Conservation (phyloP, 2,329 filamentous ascomycete genomes). For the Arachnomyces sp. region DNA sequence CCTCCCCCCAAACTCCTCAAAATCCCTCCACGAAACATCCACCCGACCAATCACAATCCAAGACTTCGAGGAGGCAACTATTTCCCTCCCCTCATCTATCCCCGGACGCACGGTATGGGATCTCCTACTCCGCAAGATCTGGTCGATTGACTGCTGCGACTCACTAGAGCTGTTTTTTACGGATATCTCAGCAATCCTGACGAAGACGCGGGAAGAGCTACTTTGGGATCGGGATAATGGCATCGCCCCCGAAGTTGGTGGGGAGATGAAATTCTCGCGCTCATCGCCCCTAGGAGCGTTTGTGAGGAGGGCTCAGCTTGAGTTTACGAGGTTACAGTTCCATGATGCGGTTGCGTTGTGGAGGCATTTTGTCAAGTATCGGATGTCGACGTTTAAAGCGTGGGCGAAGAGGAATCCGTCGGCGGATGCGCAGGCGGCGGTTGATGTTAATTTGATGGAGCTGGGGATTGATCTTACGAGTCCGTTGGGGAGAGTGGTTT, state of each 20-base stretch:
- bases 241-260: slow-evolving; percentile 40
- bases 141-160: slow-evolving; percentile 75
- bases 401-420: slow-evolving; percentile 48
- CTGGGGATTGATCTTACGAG: slow-evolving; percentile 48
- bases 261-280: slow-evolving; percentile 56
- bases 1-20: slow-evolving; percentile 33
- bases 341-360: slow-evolving; percentile 70
- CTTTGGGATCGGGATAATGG: slow-evolving; percentile 48
- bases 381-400: slow-evolving; percentile 60
- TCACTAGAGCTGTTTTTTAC: slow-evolving; percentile 70
- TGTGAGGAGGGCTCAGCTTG: slow-evolving; percentile 64
- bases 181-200: slow-evolving; percentile 49
- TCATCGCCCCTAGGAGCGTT: slow-evolving; percentile 77
- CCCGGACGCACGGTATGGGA: slow-evolving; percentile 84
- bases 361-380: slow-evolving; percentile 72
- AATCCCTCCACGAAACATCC: slow-evolving; percentile 15
- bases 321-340: slow-evolving; percentile 74
- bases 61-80: slow-evolving; percentile 42
- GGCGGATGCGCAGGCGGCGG: slow-evolving; percentile 38
- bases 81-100: slow-evolving; percentile 42
- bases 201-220: slow-evolving; percentile 54
- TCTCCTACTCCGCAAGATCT: slow-evolving; percentile 68
- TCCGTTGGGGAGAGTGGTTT: slow-evolving; percentile 42
- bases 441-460: slow-evolving; percentile 55
- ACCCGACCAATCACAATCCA: slow-evolving; percentile 31